A percentile compares a stretch with the other conserved stretches of the same genome.
phyloP scores from a whole-genome alignment of 441 rosid genomes.

The Hura crepitans region DNA sequence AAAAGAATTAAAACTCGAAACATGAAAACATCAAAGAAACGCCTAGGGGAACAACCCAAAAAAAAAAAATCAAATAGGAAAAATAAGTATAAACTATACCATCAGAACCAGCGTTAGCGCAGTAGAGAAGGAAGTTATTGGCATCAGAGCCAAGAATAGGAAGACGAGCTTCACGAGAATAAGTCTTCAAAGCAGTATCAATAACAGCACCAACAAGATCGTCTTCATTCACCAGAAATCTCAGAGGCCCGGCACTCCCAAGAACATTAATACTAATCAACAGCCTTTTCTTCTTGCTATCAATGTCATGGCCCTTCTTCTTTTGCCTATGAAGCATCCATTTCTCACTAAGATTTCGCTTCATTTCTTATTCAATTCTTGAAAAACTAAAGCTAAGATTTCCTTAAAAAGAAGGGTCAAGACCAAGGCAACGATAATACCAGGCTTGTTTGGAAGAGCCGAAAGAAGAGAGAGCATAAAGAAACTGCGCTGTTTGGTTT shows the following conservation, averaged over 20 bases:
- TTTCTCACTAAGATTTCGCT: slow-evolving; percentile 16
- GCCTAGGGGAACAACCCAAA: background rate
- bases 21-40: too few species aligned
- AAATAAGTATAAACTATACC: slow-evolving; percentile 29
- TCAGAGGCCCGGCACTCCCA: slow-evolving; percentile 88
- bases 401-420: slow-evolving; percentile 37
- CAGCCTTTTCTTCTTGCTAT: slow-evolving; percentile 40
- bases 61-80: background rate
- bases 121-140: slow-evolving; percentile 62
- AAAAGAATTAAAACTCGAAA: too few species aligned
- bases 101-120: slow-evolving; percentile 53
- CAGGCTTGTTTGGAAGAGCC: slow-evolving; percentile 78
- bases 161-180: slow-evolving; percentile 78
- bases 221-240: slow-evolving; percentile 60
- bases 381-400: too few species aligned
- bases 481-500: slow-evolving; percentile 14
- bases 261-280: slow-evolving; percentile 62
- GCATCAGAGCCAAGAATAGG: slow-evolving; percentile 70
- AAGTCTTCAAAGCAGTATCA: slow-evolving; percentile 59
- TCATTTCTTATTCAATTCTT: background rate
- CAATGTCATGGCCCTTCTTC: slow-evolving; percentile 43
- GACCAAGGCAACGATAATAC: slow-evolving; percentile 74
- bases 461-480: slow-evolving; percentile 46
- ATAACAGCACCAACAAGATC: slow-evolving; percentile 62
- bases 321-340: slow-evolving; percentile 60